phyloP scores from a whole-genome alignment of 192 early-diverging fungal genomes.

The Podila horticola region DNA sequence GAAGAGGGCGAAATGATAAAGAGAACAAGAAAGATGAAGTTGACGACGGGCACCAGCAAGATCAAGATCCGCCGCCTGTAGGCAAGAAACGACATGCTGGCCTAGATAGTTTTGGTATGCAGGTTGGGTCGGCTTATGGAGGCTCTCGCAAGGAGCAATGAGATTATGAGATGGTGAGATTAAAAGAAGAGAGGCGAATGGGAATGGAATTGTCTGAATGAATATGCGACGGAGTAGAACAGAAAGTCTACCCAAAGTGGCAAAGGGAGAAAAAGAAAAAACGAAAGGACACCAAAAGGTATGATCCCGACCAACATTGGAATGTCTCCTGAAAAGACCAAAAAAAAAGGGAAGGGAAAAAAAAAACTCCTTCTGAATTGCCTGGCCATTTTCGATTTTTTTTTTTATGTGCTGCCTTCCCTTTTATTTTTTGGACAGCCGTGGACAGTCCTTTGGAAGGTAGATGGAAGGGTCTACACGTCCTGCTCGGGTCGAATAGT shows the following conservation, averaged over 20 bases:
- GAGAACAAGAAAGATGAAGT: constrained; percentile 34
- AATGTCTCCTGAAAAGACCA: too few species aligned
- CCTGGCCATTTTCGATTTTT: too few species aligned
- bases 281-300: too few species aligned
- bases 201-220: background rate
- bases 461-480: background rate
- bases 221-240: background rate
- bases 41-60: constrained; percentile 37
- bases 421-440: background rate
- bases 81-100: constrained; percentile 10
- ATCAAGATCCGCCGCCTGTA: constrained; percentile 15
- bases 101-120: background rate
- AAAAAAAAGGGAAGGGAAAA: too few species aligned
- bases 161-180: background rate
- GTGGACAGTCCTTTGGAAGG: background rate
- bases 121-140: background rate
- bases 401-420: background rate
- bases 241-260: too few species aligned
- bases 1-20: constrained; percentile 38
- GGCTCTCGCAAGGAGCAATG: too few species aligned
- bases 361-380: too few species aligned
- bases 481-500: background rate
- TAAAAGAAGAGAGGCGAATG: background rate
- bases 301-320: too few species aligned
- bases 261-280: too few species aligned